These are phyloP conservation scores for Globisporangium barbulae DNA, from an alignment of 352 stramenopile species.

Conservation along the genomic window DNA sequence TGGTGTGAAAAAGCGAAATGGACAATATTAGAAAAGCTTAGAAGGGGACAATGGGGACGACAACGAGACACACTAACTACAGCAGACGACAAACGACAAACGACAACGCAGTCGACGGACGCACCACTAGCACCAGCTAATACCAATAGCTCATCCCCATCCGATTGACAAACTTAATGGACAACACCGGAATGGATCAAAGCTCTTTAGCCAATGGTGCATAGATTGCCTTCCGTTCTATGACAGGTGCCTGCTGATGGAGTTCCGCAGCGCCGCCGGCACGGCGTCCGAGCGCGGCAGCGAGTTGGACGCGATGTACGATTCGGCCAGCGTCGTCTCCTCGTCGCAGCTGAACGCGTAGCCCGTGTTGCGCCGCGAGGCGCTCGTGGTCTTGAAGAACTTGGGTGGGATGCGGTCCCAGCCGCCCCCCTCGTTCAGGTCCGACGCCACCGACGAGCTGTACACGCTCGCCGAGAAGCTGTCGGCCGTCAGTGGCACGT, in stretches of 20 bases:
- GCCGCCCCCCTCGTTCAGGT: conserved; percentile 19
- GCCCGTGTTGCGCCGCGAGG: conserved; percentile 55
- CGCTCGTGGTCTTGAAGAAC: conserved; percentile 30
- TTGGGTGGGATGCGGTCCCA: conserved; percentile 42
- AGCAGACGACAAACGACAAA: too few relatives aligned
- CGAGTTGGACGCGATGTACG: conserved; percentile 82
- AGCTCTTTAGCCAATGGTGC: neutral
- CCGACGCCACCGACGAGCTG: conserved; percentile 45
- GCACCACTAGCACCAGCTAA: neutral
- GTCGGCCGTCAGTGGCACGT: conserved; percentile 26
- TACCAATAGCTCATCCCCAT: neutral
- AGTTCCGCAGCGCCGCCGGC: conserved; percentile 61
- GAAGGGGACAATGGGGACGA: too few relatives aligned
- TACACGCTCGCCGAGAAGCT: conserved; percentile 70
- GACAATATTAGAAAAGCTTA: too few relatives aligned
- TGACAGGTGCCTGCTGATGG: conserved; percentile 19
- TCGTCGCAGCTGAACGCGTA: conserved; percentile 85
- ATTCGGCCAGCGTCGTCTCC: conserved; percentile 77
- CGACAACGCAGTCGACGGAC: too few relatives aligned
- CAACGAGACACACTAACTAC: too few relatives aligned
- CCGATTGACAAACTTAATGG: conserved; percentile 1
- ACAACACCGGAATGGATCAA: neutral
- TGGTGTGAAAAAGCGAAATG: too few relatives aligned
- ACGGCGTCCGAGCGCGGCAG: conserved; percentile 64
- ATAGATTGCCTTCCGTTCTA: neutral